A percentile compares a stretch with the other conserved stretches of the same genome.
These are phyloP conservation scores for Penstemon barbatus DNA, from an alignment of 257 asterid genomes.

Conservation along the genomic window DNA sequence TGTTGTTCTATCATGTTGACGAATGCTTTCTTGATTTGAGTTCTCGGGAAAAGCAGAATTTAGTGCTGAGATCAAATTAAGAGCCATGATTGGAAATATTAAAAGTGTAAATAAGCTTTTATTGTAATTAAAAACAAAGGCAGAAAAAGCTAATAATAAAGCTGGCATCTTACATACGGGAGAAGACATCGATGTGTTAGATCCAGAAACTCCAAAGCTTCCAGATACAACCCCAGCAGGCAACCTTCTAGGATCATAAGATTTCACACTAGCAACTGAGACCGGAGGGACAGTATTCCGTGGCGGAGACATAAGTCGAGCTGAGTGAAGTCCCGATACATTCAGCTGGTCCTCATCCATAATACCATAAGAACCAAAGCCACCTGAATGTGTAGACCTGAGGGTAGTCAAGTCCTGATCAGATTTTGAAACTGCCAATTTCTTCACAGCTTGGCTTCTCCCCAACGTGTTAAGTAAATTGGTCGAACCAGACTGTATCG, in stretches of 20 bases:
- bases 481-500: constrained; percentile 60
- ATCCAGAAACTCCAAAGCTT: constrained; percentile 46
- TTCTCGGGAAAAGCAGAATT: constrained; percentile 50
- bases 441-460: constrained; percentile 53
- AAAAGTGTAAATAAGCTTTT: constrained; percentile 19
- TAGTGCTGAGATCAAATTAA: constrained; percentile 52
- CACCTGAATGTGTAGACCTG: constrained; percentile 63
- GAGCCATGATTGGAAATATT: constrained; percentile 23
- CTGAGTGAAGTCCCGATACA: constrained; percentile 45
- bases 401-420: constrained; percentile 85
- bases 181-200: constrained; percentile 58
- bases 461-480: constrained; percentile 54
- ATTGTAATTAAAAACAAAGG: constrained; percentile 22
- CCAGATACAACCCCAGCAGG: constrained; percentile 47
- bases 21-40: constrained; percentile 43
- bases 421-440: constrained; percentile 68
- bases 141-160: constrained; percentile 18
- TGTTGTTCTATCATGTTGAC: constrained; percentile 46
- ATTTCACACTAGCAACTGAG: constrained; percentile 43
- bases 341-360: constrained; percentile 58
- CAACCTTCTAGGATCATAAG: constrained; percentile 44
- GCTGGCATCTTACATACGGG: constrained; percentile 62
- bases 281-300: constrained; percentile 42
- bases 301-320: constrained; percentile 46
- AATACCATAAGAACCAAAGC: constrained; percentile 51